phyloP scores from a whole-genome alignment of 1,139 yeast species.

The Protomyces lactucae-debilis region DNA sequence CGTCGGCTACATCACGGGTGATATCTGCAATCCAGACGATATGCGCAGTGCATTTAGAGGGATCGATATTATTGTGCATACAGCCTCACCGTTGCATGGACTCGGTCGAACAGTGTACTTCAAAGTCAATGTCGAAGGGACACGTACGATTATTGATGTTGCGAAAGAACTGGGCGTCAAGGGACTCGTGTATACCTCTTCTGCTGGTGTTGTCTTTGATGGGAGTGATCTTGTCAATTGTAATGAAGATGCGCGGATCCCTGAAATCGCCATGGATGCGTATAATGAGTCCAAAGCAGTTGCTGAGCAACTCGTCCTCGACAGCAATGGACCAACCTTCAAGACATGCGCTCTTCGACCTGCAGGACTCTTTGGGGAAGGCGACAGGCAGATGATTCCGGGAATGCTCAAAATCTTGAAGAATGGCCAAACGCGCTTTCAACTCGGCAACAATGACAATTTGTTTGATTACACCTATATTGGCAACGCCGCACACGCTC shows the following conservation, averaged over 20 bases:
- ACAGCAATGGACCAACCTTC: constrained; percentile 50
- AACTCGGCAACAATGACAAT: constrained; percentile 88
- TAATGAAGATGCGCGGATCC: constrained; percentile 83
- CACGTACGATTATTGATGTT: constrained; percentile 64
- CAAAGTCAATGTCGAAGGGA: constrained; percentile 88
- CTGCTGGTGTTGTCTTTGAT: constrained; percentile 95
- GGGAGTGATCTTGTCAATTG: constrained; percentile 89
- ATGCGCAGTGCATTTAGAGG: constrained; percentile 57
- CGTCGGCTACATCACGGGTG: constrained; percentile 71
- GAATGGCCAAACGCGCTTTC: constrained; percentile 84
- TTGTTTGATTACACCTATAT: constrained; percentile 95
- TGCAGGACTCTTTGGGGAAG: constrained; percentile 98
- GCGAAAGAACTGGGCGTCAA: constrained; percentile 52
- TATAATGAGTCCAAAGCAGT: constrained; percentile 86
- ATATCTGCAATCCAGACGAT: constrained; percentile 68
- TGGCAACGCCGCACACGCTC: constrained; percentile 99
- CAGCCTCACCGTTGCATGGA: constrained; percentile 96
- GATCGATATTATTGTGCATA: constrained; percentile 77
- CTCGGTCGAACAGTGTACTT: constrained; percentile 71
- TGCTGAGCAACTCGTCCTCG: constrained; percentile 78
- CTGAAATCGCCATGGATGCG: constrained; percentile 88
- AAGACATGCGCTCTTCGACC: constrained; percentile 89
- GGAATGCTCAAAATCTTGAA: constrained; percentile 80
- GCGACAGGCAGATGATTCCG: constrained; percentile 94
- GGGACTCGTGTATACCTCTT: constrained; percentile 87